Evolutionary conservation across 768 basidiomycete species (phyloP), one percentile per base, ranked within the genome.

Genomic region (Auriculariales sp.): DNA sequence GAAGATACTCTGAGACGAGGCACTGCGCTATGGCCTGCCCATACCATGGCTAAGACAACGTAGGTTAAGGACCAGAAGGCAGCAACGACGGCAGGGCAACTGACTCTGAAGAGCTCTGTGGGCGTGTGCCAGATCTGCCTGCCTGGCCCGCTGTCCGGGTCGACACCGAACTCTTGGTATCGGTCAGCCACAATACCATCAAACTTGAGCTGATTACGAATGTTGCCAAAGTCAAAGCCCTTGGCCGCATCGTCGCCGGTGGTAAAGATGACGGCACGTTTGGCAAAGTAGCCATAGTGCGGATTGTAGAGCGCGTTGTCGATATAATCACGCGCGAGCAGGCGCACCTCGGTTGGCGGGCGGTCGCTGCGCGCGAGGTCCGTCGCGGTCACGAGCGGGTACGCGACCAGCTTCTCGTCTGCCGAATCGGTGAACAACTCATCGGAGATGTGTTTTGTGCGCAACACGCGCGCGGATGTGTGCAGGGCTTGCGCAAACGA

Each of bases 121-220:
- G 95, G 95, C 1, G 95, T 99, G 65, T 99, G 95, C 95, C 95
- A 99, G 49, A 99, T 69, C 66, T 99, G 94, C 58, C 78, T 75
- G 4, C 91, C 88, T 19, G 82, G 81, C 9, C 83, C 84, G 31
- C 22, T 48, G 51, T 65, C 66, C 54, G 67, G 71, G 57, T 79
- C 74, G 28, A 68, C 65, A 14, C 83, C 83, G 58, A 88, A 85
- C 19, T 73, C 69, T 44, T 75, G 72, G 61, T 97, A 98, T 55
- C 79, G 74, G 55, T 68, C 66, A 4, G 83, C 82, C n/a, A 97
- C 77, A 54, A 78, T 77, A 49, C 81, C 78, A 60, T 93, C 81
- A 55, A 97, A 97, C 52, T 88, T 78, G 0, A 71, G 69, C 14
- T 76, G 72, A 58, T 87, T 78, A 50, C 75, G 73, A 57, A 94